Conservation (phyloP, 768 basidiomycete genomes). For the Boletus reticuloceps region DNA sequence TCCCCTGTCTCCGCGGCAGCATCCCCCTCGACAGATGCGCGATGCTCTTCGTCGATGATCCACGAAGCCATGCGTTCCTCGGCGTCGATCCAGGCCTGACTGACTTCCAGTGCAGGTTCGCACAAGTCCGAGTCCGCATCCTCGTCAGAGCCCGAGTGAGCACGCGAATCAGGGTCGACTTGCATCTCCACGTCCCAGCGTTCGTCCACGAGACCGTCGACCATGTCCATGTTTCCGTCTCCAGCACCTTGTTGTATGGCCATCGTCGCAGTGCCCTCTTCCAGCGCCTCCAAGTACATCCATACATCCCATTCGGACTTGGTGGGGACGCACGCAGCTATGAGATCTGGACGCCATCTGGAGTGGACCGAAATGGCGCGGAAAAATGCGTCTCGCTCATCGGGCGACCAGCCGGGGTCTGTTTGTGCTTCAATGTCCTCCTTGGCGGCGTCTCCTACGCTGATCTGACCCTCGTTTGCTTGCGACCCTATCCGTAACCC, state of each 20-base stretch:
- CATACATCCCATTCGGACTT: constrained; percentile 69
- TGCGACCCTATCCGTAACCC: constrained; percentile 1
- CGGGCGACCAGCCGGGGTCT: constrained; percentile 50
- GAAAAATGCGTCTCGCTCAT: constrained; percentile 74
- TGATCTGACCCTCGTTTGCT: neutral
- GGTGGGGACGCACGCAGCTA: constrained; percentile 62
- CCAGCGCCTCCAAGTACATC: constrained; percentile 58
- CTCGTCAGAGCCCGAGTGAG: neutral
- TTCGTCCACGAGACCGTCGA: neutral
- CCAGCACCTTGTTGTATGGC: constrained; percentile 13
- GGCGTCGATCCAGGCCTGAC: constrained; percentile 33
- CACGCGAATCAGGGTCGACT: constrained; percentile 28
- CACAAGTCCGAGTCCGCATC: constrained; percentile 1
- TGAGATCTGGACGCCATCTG: constrained; percentile 72
- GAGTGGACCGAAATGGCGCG: constrained; percentile 65
- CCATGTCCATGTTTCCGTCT: constrained; percentile 1
- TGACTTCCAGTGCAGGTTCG: constrained; percentile 36
- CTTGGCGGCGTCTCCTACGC: neutral
- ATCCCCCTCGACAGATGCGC: neutral
- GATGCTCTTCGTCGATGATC: constrained; percentile 15
- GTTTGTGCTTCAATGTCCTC: neutral
- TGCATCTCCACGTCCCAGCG: constrained; percentile 1
- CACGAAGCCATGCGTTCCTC: constrained; percentile 34
- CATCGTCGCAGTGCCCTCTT: constrained; percentile 18
- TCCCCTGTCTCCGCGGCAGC: neutral